These are phyloP conservation scores for Vaccinium macrocarpon DNA, from an alignment of 148 eudicot species.

Conservation along the genomic window DNA sequence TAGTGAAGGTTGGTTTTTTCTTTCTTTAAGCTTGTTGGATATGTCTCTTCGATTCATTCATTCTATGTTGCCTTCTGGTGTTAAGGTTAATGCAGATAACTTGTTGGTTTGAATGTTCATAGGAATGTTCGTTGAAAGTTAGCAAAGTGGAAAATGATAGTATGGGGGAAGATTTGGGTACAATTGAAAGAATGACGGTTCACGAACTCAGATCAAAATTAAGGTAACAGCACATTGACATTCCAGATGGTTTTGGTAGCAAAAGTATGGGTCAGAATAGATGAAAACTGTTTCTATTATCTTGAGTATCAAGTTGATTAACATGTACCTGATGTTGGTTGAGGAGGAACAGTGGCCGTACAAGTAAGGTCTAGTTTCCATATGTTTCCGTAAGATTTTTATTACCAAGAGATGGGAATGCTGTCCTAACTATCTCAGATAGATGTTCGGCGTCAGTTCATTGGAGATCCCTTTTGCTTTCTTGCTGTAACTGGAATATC, in stretches of 20 bases:
- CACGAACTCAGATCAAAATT: constrained; percentile 55
- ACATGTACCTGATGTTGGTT: background rate
- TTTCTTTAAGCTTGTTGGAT: background rate
- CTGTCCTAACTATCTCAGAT: background rate
- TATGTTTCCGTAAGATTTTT: background rate
- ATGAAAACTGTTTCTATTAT: background rate
- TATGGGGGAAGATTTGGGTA: constrained; percentile 27
- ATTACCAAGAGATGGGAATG: background rate
- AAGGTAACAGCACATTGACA: constrained; percentile 35
- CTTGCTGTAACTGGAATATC: background rate
- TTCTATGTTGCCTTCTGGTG: background rate
- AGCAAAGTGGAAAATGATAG: constrained; percentile 24
- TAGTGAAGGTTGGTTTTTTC: constrained; percentile 19
- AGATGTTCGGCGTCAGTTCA: background rate
- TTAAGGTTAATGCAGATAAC: background rate
- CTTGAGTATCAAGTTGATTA: background rate
- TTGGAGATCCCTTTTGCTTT: background rate
- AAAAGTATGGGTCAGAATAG: background rate
- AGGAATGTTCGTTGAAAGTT: constrained; percentile 30
- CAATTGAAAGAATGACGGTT: constrained; percentile 55
- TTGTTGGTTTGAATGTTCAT: constrained; percentile 10
- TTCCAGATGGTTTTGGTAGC: background rate
- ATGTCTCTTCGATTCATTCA: background rate
- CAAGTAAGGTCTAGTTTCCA: background rate
- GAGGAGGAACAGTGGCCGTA: background rate